Evolutionary conservation across 768 basidiomycete genomes (phyloP), one percentile per base, ranked within the genome.

Genomic region (Tricholoma furcatifolium): DNA sequence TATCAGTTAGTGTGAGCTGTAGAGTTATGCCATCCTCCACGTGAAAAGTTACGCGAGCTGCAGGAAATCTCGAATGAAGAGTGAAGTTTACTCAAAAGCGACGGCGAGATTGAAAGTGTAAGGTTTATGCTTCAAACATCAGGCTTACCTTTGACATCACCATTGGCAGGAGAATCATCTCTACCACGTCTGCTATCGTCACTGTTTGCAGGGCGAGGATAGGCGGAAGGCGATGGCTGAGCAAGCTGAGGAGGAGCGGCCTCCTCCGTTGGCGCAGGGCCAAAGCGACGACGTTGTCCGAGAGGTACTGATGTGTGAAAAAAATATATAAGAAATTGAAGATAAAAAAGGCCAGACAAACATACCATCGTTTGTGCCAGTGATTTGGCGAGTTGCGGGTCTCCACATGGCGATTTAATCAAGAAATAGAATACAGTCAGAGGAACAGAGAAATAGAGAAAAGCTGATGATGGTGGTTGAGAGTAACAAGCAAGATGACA

Each of bases 281-380:
- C 94, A 73, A 97, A 97, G 50, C 94, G 87, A 65, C 94, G 89
- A 65, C 90, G 87, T 62, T 84, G 81, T 46, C 91, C 92, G 53
- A 97, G 82, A 1, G 94, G 94, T 61, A 84, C 87, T 85, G 58
- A 34, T 36, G 38, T n/a, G 9, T 27, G 20, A 42, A 47, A 52
- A 56, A 47, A 32, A 27, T 57, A 65, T 45, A 54, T 53, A 38
- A 57, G 40, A 35, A 40, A 27, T 27, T 27, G 32, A 15, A 47
- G 38, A 52, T 55, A 50, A 30, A 23, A 43, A 43, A 58, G 44
- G 43, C 9, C 12, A 44, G 36, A n/a, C n/a, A 40, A 30, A 72
- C 83, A 62, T 35, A 91, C 93, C 88, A 41, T 96, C 93, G 62
- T 97, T 97, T 18, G 93, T 95, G 52, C 93, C 94, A 35, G 91